Evolutionary conservation across 176 grass and related monocot species (phyloP).

Genomic region (Chloris gayana): DNA sequence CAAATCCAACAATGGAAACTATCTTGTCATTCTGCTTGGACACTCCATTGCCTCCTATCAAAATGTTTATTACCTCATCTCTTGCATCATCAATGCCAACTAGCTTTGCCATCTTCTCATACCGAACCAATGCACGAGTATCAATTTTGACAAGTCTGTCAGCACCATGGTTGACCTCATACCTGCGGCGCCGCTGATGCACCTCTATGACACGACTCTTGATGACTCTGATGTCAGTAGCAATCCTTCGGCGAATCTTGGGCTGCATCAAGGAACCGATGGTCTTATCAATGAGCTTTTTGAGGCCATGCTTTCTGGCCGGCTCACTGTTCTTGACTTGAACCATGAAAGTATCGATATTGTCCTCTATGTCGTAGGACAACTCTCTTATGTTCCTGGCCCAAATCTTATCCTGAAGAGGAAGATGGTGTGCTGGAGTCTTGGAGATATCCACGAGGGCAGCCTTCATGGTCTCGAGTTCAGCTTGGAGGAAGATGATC

Average conservation of each 20-base stretch:
- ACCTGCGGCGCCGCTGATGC: background rate
- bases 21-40: background rate
- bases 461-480: conserved; percentile 1
- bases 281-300: background rate
- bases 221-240: background rate
- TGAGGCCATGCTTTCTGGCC: background rate
- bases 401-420: background rate
- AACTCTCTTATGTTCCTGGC: background rate
- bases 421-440: background rate
- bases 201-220: background rate
- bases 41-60: too few relatives aligned
- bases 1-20: conserved; percentile 7
- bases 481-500: background rate
- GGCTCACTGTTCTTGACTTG: background rate
- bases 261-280: background rate
- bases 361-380: conserved; percentile 28
- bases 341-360: background rate
- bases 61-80: background rate
- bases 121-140: background rate
- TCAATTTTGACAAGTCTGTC: background rate
- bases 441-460: background rate
- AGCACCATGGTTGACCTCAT: background rate
- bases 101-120: background rate
- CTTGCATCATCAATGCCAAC: background rate
- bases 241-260: background rate